Evolutionary conservation across 2,329 filamentous ascomycete species (phyloP).

Genomic region (Drechslerella coelobrocha): DNA sequence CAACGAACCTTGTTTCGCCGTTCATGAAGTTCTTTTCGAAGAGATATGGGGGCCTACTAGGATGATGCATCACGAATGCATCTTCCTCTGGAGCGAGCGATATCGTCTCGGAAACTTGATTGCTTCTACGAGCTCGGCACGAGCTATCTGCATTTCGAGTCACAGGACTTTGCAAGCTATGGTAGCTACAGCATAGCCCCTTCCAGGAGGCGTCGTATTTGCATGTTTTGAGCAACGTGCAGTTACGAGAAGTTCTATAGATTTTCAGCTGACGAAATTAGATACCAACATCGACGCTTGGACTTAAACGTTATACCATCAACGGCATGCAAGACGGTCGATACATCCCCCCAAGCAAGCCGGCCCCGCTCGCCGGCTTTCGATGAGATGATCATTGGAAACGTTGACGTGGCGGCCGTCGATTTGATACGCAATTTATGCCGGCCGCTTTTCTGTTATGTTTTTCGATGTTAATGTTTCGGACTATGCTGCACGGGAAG

Average conservation of each 20-base stretch:
- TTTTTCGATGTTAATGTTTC: slow-evolving; percentile 49
- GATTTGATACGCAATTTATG: slow-evolving; percentile 49
- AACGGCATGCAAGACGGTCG: slow-evolving; percentile 49
- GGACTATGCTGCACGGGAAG: slow-evolving; percentile 50
- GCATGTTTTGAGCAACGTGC: slow-evolving; percentile 50
- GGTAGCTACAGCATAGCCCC: slow-evolving; percentile 48
- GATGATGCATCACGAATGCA: slow-evolving; percentile 47
- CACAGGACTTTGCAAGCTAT: slow-evolving; percentile 50
- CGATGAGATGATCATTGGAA: slow-evolving; percentile 51
- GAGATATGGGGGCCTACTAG: slow-evolving; percentile 36
- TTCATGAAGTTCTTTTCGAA: slow-evolving; percentile 42
- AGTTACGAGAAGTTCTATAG: slow-evolving; percentile 47
- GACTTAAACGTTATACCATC: slow-evolving; percentile 49
- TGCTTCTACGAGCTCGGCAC: slow-evolving; percentile 47
- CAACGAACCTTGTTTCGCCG: slow-evolving; percentile 50
- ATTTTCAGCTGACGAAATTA: slow-evolving; percentile 51
- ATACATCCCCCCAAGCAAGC: slow-evolving; percentile 49
- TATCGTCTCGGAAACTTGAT: slow-evolving; percentile 51
- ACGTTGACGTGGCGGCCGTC: slow-evolving; percentile 50
- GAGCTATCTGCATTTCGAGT: slow-evolving; percentile 48
- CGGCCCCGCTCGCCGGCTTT: slow-evolving; percentile 47
- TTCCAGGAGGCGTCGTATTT: slow-evolving; percentile 50
- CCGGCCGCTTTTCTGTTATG: slow-evolving; percentile 47
- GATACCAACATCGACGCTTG: slow-evolving; percentile 51
- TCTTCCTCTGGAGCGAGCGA: slow-evolving; percentile 48